Conservation (phyloP, 495 filamentous ascomycete species). For the Aspergillus cavernicola region DNA sequence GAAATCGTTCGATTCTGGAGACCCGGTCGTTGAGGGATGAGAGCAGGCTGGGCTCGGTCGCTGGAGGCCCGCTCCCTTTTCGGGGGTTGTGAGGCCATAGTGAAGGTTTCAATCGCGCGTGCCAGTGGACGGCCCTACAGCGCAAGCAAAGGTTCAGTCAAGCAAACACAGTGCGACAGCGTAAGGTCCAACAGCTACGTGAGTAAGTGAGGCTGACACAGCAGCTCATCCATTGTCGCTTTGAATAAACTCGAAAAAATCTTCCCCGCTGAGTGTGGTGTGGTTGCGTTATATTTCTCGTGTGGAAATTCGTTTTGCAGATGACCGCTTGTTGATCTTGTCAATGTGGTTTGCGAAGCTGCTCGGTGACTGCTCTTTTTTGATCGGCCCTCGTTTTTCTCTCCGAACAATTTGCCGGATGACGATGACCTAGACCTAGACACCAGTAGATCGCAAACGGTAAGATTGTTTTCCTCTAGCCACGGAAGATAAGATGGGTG, state of each 20-base stretch:
- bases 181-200: constrained; percentile 30
- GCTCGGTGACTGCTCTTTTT: background rate
- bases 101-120: constrained; percentile 6
- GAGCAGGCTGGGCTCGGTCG: constrained; percentile 29
- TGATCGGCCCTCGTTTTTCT: background rate
- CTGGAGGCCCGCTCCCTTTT: constrained; percentile 31
- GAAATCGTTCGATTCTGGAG: constrained; percentile 35
- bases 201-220: constrained; percentile 25
- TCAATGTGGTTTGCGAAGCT: background rate
- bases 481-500: background rate
- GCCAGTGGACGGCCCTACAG: constrained; percentile 10
- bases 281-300: background rate
- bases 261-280: background rate
- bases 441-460: background rate
- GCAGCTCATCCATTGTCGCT: constrained; percentile 40
- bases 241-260: background rate
- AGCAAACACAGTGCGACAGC: constrained; percentile 23
- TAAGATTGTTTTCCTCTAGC: background rate
- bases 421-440: background rate
- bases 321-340: constrained; percentile 2
- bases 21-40: constrained; percentile 27
- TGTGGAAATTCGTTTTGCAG: background rate
- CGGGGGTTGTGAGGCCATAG: constrained; percentile 23
- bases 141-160: constrained; percentile 13
- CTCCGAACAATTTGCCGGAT: background rate